Base-by-base conservation (phyloP, 2,329 filamentous ascomycete species). In the Paecilomyces dactylethromorphus region DNA sequence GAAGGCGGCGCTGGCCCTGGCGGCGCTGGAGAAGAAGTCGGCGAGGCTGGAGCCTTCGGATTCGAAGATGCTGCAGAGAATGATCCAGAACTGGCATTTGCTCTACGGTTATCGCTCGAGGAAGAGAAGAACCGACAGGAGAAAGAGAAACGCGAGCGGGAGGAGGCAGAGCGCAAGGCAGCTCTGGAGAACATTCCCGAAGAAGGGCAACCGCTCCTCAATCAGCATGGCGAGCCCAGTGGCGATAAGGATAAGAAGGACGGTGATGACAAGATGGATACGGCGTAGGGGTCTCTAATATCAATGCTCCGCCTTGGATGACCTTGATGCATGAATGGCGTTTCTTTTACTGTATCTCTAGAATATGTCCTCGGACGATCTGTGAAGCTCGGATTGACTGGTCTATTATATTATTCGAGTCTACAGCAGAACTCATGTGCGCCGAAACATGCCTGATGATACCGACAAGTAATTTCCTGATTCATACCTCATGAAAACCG, bases 21-120 rank as follows among this genome's bases (percentile, higher is more conserved):
- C 32, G 72, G 68, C 26, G 61, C 54, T 7, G 78, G 73, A 7
- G 79, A 76, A 52, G 81, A 78, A 24, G 80, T 81, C 56, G 86
- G 81, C 50, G 84, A 81, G 56, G 78, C 78, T 51, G 82, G 79
- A 59, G 84, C 79, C 33, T 82, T 83, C 65, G 86, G 88, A 62
- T 95, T 91, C 68, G 90, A 92, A 66, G 94, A 97, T 74, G 92
- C 93, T 13, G 89, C 88, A 57, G 84, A 92, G 69, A 72, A 75
- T 51, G 94, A 99, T 71, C 94, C 94, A 3, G 94, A 99, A 75
- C 80, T 99, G 70, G 94, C 94, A 22, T 85, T 99, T 66, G 94
- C 94, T 56, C 81, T 99, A 72, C 87, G 94, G 63, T 96, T 99
- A 91, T 96, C 91, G 76, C 91, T 96, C 84, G 94, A 99, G 74